Evolutionary conservation across 768 basidiomycete species (phyloP), one percentile per base, ranked within the genome.

Genomic region (Macrolepiota dolichaula): DNA sequence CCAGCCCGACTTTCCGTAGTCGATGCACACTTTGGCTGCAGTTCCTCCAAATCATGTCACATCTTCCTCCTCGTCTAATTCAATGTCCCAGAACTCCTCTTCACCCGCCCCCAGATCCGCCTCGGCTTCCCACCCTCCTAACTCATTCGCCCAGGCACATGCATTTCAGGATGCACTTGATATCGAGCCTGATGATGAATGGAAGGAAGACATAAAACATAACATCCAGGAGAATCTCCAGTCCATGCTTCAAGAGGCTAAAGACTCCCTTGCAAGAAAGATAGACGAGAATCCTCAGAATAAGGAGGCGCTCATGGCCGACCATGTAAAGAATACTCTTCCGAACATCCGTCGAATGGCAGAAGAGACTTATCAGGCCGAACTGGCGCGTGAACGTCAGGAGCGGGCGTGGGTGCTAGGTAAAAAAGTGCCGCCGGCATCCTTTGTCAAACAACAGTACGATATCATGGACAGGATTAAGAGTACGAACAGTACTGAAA

Each of bases 241-340:
- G 52, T 58, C 67, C 32, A 77, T 82, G 75, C 69, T 88, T 62
- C 80, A 85, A 57, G 88, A 88, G 62, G 84, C 89, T 19, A 85
- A 85, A 72, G 79, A 83, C 60, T 84, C 82, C 61, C 71, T 84
- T 38, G 77, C 84, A 37, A 71, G 74, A 15, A 79, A 84, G 68
- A 74, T 91, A 13, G 76, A 77, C 67, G 71, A 79, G 71, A 67
- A 70, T 59, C 63, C 81, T 68, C 65, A 75, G 17, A 73, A 68
- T 13, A 55, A 55, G 24, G 66, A 67, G 22, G 66, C 59, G 22
- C 67, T 83, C 37, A 66, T 65, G 9, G 55, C 67, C 0, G 78
- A 84, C 40, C 78, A 80, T 65, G 64, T 72, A 17, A 38, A 46
- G 24, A 66, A 70, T 0, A 68, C 77, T 4, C 78, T 86, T 77